Evolutionary conservation across 495 filamentous ascomycete species (phyloP).

Genomic region (Hyaloscypha hepaticicola): DNA sequence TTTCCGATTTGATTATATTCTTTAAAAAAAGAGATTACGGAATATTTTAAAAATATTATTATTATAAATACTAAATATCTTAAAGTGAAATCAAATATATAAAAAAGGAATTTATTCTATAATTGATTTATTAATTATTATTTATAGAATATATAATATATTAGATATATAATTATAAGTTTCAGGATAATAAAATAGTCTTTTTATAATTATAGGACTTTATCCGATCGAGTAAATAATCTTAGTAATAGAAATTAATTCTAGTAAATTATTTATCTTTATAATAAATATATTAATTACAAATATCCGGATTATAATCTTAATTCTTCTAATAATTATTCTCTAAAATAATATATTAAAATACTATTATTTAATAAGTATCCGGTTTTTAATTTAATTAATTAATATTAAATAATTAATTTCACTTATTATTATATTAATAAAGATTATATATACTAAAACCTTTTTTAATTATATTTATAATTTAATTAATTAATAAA

Average conservation of each 20-base stretch:
- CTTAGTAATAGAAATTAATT: constrained; percentile 3
- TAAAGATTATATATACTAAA: too few relatives aligned
- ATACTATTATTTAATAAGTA: too few relatives aligned
- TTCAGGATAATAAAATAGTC: constrained; percentile 8
- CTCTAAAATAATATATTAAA: too few relatives aligned
- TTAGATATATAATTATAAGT: not conserved
- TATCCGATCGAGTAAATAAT: constrained; percentile 10
- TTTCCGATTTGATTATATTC: constrained; percentile 16
- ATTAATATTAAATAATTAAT: too few relatives aligned
- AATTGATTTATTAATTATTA: constrained; percentile 8
- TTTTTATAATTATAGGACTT: constrained; percentile 15
- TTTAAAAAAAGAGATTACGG: constrained; percentile 2
- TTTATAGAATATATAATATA: constrained; percentile 5
- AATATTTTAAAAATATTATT: not conserved
- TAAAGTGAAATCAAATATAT: constrained; percentile 4
- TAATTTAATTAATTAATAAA: too few relatives aligned
- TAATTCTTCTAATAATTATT: too few relatives aligned
- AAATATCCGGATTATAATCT: too few relatives aligned
- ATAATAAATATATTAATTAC: constrained; percentile 6
- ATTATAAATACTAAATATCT: constrained; percentile 5
- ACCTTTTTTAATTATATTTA: too few relatives aligned
- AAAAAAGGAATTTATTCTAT: constrained; percentile 3
- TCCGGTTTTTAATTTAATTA: too few relatives aligned
- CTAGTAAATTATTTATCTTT: constrained; percentile 5
- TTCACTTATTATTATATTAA: too few relatives aligned